Base-by-base conservation (phyloP, 1,284 basidiomycete species). In the Ceratobasidium papillatum region DNA sequence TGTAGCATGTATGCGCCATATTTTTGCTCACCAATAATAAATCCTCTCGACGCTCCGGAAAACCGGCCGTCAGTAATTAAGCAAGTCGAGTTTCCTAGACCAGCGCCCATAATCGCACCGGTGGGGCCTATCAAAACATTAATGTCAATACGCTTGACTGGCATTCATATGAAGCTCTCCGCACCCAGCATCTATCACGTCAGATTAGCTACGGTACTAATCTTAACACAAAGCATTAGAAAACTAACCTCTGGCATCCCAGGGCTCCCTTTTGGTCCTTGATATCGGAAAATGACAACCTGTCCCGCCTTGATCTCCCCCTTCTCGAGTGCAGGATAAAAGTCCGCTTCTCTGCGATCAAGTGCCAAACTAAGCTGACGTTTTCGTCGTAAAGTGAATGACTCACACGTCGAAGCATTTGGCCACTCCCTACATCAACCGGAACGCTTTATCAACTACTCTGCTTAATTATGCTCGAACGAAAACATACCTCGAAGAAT, bases 21-120 rank as follows among this genome's bases (percentile, higher is more conserved):
- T 30, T 52, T 34, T 52, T 36, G 79, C 81, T 78, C 74, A 89
- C 90, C 91, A 75, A 88, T 89, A 80, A 88, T 89, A 80, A 89
- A 88, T 17, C 87, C 88, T 74, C 86, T 84, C 3, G 87, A 87
- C 1, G 87, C 93, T 71, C 96, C 97, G 36, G 93, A 95, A 87
- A 99, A 99, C 52, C 97, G 90, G 58, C 97, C 97, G 82, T 99
- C 97, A 0, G 97, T 99, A 79, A 99, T 90, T 77, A 98, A 89
- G 0, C 96, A 96, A 2, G 96, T 96, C 68, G 93, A 92, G 76
- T 91, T 89, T 49, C 94, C 92, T 22, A 99, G 87, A 49, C 97
- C 97, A 69, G 96, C 96, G 41, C 97, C 97, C 84, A 96, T 94
- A 78, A 98, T 88, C 59, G 94, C 90, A 76, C 88, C 91, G n/a